Percentiles rank a stretch among this genome's conserved stretches.
phyloP scores from a whole-genome alignment of 1,139 yeast genomes.

The Kodamaea fungicola region DNA sequence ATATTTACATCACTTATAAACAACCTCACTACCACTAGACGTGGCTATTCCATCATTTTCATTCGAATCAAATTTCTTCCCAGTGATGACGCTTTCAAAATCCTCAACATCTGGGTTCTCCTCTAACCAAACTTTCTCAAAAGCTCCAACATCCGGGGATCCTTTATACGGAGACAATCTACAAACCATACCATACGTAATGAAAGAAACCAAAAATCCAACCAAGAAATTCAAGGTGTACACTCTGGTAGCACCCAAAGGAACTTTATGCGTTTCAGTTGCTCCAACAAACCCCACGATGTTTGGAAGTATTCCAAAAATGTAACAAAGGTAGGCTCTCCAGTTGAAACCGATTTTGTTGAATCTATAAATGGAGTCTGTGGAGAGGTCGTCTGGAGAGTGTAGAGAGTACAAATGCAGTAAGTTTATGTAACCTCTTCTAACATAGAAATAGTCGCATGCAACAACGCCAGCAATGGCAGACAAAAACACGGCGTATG shows the following conservation, averaged over 20 bases:
- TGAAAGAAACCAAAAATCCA: constrained; percentile 61
- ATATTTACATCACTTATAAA: too few relatives aligned
- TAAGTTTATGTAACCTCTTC: constrained; percentile 67
- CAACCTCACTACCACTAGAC: too few relatives aligned
- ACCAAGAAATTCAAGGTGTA: constrained; percentile 72
- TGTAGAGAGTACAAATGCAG: constrained; percentile 55
- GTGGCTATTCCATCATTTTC: too few relatives aligned
- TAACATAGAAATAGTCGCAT: constrained; percentile 71
- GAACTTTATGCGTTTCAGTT: constrained; percentile 59
- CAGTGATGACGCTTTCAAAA: constrained; percentile 38
- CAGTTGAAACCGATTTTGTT: constrained; percentile 66
- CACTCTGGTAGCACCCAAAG: constrained; percentile 71
- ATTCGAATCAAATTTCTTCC: too few relatives aligned
- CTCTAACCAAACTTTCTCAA: constrained; percentile 64
- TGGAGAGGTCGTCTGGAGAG: constrained; percentile 30
- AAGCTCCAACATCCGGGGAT: constrained; percentile 46
- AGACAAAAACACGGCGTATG: constrained; percentile 82
- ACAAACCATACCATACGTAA: constrained; percentile 49
- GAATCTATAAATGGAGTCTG: constrained; percentile 52
- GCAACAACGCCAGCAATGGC: constrained; percentile 83
- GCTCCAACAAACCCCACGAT: constrained; percentile 89
- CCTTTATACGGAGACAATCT: constrained; percentile 60
- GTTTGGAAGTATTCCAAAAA: constrained; percentile 75
- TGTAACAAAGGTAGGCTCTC: constrained; percentile 73
- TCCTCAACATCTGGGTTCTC: constrained; percentile 58